Conservation (phyloP, 129 eudicot genomes). For the Flaveria robusta region DNA sequence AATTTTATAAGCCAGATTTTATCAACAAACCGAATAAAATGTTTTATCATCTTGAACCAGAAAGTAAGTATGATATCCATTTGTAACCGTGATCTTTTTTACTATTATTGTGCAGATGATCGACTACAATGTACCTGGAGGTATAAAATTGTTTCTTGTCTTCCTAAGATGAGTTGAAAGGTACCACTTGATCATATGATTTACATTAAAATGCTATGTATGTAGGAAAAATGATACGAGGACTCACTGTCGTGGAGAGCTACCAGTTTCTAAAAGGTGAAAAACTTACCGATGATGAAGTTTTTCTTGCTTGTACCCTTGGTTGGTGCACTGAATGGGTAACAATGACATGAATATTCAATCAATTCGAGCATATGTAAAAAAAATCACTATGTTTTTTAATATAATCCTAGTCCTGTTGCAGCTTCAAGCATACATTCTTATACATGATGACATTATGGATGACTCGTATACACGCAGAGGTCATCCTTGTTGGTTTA, state of each 20-base stretch:
- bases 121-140: constrained; percentile 82
- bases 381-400: too few relatives aligned
- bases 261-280: constrained; percentile 60
- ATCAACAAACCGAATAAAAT: too few relatives aligned
- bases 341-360: not conserved
- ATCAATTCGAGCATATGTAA: not conserved
- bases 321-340: constrained; percentile 95
- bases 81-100: not conserved
- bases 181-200: not conserved
- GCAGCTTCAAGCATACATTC: constrained; percentile 78
- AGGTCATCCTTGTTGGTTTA: constrained; percentile 79
- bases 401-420: not conserved
- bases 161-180: not conserved
- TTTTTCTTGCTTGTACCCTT: constrained; percentile 64
- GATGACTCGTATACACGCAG: constrained; percentile 65
- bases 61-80: too few relatives aligned
- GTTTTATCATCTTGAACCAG: too few relatives aligned
- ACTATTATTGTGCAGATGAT: constrained; percentile 52
- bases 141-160: constrained; percentile 32
- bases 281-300: constrained; percentile 58
- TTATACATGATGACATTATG: constrained; percentile 75
- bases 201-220: not conserved
- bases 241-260: constrained; percentile 76
- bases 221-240: constrained; percentile 72
- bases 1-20: too few relatives aligned